These are phyloP conservation scores for Coemansia sp. DNA, from an alignment of 192 early-diverging fungal species.

Conservation along the genomic window DNA sequence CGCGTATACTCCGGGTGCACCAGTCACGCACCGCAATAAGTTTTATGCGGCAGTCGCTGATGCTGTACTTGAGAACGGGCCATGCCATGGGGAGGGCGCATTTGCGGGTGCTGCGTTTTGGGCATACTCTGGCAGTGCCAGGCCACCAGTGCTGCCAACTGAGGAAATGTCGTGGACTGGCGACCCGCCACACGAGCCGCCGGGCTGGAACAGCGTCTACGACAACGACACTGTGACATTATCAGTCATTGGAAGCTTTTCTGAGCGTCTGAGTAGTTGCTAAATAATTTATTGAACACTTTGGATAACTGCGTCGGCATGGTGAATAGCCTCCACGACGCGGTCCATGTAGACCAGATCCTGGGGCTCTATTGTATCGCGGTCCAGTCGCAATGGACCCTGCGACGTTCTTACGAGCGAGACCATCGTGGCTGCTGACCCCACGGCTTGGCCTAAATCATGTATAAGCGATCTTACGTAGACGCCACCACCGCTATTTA, in stretches of 20 bases:
- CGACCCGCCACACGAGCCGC: conserved; percentile 64
- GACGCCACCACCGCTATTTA: conserved; percentile 70
- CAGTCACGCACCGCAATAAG: conserved; percentile 59
- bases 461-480: conserved; percentile 76
- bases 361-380: conserved; percentile 43
- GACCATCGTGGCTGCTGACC: conserved; percentile 65
- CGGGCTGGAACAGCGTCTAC: conserved; percentile 72
- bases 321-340: conserved; percentile 32
- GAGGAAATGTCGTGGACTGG: conserved; percentile 56
- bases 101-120: conserved; percentile 64
- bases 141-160: conserved; percentile 46
- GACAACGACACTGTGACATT: conserved; percentile 56
- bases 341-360: conserved; percentile 45
- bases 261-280: background rate
- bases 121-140: conserved; percentile 64
- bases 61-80: conserved; percentile 26
- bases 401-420: conserved; percentile 66
- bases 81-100: conserved; percentile 20
- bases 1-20: conserved; percentile 54
- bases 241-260: conserved; percentile 19
- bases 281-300: background rate
- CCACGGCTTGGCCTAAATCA: conserved; percentile 63
- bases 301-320: conserved; percentile 12
- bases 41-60: conserved; percentile 58
- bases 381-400: conserved; percentile 58